Evolutionary conservation across 2,329 filamentous ascomycete genomes (phyloP).

Genomic region (Fusarium poae): DNA sequence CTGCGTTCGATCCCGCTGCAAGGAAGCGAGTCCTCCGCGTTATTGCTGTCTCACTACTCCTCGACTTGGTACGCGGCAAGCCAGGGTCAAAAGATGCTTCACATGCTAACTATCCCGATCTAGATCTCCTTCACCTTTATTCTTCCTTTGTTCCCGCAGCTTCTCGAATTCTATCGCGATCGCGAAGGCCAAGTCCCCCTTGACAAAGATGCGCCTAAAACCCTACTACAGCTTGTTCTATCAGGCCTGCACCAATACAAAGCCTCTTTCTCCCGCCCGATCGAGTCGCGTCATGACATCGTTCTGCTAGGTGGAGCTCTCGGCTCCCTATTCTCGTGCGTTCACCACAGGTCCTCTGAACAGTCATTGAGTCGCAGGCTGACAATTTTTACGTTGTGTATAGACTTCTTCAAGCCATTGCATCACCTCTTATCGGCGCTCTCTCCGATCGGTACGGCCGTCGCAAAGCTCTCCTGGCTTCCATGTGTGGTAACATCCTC

Average conservation of each 20-base stretch:
- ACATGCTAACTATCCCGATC: conserved; percentile 13
- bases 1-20: conserved; percentile 63
- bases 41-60: conserved; percentile 87
- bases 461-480: conserved; percentile 86
- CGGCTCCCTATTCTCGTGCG: conserved; percentile 86
- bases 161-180: conserved; percentile 95
- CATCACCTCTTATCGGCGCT: conserved; percentile 89
- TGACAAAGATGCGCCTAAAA: conserved; percentile 63
- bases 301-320: conserved; percentile 93
- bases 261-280: conserved; percentile 88
- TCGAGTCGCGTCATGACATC: conserved; percentile 97
- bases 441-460: conserved; percentile 92
- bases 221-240: conserved; percentile 83
- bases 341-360: not conserved
- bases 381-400: not conserved
- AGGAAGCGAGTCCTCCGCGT: conserved; percentile 88
- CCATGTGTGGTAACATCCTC: conserved; percentile 92
- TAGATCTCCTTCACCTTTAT: conserved; percentile 99
- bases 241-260: conserved; percentile 94
- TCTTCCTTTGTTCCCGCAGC: conserved; percentile 92
- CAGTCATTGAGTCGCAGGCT: conserved; percentile 3
- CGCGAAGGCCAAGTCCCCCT: conserved; percentile 72
- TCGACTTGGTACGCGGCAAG: conserved; percentile 78
- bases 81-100: not conserved
- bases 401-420: conserved; percentile 89